Evolutionary conservation across 2,329 filamentous ascomycete genomes (phyloP).

Genomic region (Colletotrichum kahawae): DNA sequence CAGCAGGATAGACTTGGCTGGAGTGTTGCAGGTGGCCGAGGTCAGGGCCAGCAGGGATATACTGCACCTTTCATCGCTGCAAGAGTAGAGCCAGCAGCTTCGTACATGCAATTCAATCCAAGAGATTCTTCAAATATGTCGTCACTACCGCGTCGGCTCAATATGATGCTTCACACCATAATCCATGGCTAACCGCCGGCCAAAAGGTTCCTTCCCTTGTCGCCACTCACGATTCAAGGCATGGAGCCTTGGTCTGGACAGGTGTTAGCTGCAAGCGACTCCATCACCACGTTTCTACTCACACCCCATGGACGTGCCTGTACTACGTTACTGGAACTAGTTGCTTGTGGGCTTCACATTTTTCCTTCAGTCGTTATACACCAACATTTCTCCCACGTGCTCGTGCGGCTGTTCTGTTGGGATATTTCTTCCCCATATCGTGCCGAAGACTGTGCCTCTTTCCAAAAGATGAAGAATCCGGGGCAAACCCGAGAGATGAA

Average conservation of each 20-base stretch:
- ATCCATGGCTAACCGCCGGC: background rate
- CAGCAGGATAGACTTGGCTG: background rate
- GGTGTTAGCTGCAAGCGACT: too few relatives aligned
- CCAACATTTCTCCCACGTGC: background rate
- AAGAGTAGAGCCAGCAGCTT: background rate
- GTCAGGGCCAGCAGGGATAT: background rate
- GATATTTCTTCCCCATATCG: background rate
- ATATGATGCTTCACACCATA: background rate
- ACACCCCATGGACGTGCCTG: too few relatives aligned
- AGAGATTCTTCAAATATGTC: background rate
- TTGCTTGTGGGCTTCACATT: background rate
- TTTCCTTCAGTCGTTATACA: rapidly evolving
- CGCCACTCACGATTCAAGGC: background rate
- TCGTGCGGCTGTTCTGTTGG: background rate
- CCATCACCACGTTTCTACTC: too few relatives aligned
- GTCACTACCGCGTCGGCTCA: rapidly evolving
- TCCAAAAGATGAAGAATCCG: background rate
- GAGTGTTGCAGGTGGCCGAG: background rate
- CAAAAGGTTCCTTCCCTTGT: background rate
- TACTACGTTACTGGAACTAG: too few relatives aligned
- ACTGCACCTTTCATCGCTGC: background rate
- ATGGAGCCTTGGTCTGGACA: rapidly evolving
- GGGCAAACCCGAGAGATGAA: background rate
- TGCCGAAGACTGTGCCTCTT: background rate
- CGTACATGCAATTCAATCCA: background rate